phyloP scores from a whole-genome alignment of 495 filamentous ascomycete species.

The Jackrogersella multiformis region DNA sequence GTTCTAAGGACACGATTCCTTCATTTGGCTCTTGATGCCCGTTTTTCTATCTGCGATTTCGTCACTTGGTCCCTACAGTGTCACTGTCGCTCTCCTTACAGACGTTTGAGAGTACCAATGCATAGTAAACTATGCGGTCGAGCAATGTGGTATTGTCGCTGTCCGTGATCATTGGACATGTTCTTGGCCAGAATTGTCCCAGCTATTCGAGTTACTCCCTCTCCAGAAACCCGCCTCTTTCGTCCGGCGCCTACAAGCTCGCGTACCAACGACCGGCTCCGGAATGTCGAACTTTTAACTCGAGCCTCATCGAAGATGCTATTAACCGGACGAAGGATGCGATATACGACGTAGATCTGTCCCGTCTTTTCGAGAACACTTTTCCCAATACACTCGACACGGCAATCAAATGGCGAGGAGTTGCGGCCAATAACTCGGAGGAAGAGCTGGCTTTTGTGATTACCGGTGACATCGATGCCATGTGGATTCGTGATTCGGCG shows the following conservation, averaged over 20 bases:
- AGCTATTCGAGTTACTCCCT: slow-evolving; percentile 41
- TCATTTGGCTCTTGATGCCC: background rate
- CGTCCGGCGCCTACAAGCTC: slow-evolving; percentile 55
- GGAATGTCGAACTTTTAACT: slow-evolving; percentile 67
- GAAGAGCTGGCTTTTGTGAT: slow-evolving; percentile 72
- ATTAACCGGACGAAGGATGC: slow-evolving; percentile 55
- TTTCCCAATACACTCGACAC: slow-evolving; percentile 71
- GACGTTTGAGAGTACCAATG: background rate
- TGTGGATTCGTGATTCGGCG: slow-evolving; percentile 72
- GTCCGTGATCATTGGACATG: slow-evolving; percentile 13
- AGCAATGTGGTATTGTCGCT: slow-evolving; percentile 7
- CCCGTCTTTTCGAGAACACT: slow-evolving; percentile 68
- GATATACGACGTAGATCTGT: slow-evolving; percentile 67
- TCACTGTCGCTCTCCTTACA: background rate
- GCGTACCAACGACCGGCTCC: slow-evolving; percentile 64
- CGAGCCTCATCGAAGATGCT: slow-evolving; percentile 60
- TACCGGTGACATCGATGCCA: slow-evolving; percentile 72
- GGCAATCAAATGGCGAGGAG: slow-evolving; percentile 68
- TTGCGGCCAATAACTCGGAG: slow-evolving; percentile 58
- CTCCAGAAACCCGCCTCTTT: slow-evolving; percentile 48
- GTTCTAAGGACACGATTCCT: slow-evolving; percentile 29
- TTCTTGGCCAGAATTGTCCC: slow-evolving; percentile 30
- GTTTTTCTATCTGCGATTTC: background rate
- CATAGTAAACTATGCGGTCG: slow-evolving; percentile 24
- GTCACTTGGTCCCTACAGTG: background rate